These are phyloP conservation scores for Solanum tarijense DNA, from an alignment of 257 asterid genomes.

Conservation along the genomic window DNA sequence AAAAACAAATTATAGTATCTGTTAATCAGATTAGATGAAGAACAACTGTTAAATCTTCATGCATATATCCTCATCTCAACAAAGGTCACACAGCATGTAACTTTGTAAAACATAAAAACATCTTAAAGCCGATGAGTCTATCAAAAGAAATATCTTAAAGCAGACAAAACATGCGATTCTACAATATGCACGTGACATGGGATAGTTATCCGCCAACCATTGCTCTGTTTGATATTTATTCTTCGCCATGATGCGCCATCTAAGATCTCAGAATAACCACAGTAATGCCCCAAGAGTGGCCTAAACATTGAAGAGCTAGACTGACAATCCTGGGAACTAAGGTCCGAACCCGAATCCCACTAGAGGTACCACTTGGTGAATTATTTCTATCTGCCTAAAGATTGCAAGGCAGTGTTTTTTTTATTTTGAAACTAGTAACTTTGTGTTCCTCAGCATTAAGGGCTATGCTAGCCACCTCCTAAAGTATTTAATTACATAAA, in stretches of 20 bases:
- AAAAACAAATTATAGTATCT: neutral
- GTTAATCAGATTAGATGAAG: neutral
- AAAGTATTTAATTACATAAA: no score
- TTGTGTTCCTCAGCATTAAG: neutral
- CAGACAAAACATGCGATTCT: neutral
- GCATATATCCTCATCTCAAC: neutral
- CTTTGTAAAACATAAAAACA: neutral
- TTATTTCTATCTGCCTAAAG: neutral
- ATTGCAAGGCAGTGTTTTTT: neutral
- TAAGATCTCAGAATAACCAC: neutral
- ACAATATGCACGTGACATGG: neutral
- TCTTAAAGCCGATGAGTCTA: neutral
- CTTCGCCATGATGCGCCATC: neutral
- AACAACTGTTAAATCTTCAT: neutral
- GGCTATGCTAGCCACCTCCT: neutral
- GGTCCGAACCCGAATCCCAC: neutral
- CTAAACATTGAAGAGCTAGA: neutral
- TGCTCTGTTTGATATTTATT: neutral
- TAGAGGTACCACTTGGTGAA: neutral
- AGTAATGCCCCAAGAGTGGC: neutral
- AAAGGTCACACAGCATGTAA: neutral
- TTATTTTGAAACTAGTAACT: no score
- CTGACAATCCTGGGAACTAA: neutral
- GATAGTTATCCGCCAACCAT: neutral
- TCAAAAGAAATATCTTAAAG: neutral